These are phyloP conservation scores for Fabrea salina DNA, from an alignment of 169 alveolate species.

Conservation along the genomic window DNA sequence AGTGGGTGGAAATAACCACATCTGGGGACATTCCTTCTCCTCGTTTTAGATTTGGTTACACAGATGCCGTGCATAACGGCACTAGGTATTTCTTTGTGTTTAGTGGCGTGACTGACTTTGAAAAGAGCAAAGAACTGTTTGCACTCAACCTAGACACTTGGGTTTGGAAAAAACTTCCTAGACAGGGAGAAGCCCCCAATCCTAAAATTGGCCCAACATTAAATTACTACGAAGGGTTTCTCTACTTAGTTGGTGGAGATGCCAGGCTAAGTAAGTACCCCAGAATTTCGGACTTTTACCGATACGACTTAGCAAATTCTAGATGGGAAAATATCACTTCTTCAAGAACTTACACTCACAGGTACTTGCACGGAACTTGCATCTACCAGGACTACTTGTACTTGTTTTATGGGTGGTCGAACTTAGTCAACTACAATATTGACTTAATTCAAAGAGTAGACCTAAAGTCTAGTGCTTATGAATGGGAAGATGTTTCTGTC, in stretches of 20 bases:
- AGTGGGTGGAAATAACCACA: background rate
- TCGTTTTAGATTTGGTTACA: no score
- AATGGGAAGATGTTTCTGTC: no score
- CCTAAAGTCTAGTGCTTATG: no score
- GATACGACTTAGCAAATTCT: background rate
- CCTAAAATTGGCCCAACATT: no score
- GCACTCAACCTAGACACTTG: background rate
- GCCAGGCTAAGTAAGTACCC: background rate
- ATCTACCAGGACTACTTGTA: background rate
- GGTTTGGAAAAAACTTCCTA: background rate
- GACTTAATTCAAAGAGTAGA: no score
- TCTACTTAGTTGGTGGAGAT: no score
- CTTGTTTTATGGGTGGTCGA: background rate
- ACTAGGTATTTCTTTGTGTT: no score
- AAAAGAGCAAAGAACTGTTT: background rate
- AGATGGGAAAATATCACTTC: background rate
- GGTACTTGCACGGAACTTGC: background rate
- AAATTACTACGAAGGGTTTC: no score
- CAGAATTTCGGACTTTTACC: background rate
- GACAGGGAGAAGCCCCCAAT: no score
- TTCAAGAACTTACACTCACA: background rate
- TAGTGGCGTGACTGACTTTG: background rate
- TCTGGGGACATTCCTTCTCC: background rate
- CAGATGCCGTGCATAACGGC: no score
- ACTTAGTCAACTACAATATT: no score